Base-by-base conservation (phyloP, 2,329 filamentous ascomycete genomes). In the Phaeoacremonium minimum region DNA sequence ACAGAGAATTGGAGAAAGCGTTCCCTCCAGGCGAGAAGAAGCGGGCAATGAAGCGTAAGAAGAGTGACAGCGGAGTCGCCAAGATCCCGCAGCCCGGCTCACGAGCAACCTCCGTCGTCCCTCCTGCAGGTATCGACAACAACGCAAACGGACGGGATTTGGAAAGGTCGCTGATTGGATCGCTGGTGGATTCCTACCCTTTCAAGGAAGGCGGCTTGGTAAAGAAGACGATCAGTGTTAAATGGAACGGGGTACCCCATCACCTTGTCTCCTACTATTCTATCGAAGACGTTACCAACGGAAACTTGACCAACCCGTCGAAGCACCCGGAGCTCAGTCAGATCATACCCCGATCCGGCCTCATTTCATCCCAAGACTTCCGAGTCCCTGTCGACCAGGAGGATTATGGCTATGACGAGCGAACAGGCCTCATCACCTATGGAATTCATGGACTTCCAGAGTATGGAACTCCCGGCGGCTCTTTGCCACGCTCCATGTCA, bases 141-240 rank as follows among this genome's bases (percentile, higher is more conserved):
- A 35, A 32, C 5, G 29, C 38, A 8, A 19, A 20, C 22, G 19
- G 40, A 30, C 56, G 49, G 28, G 67, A 61, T 2, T 36, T 50
- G 1, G 58, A 66, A 30, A 53, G 69, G 36, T 52, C 60, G 2
- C 52, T 90, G 36, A 80, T 93, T 30, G 90, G 89, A 6, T 94
- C 88, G 1, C 69, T 95, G 11, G 77, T 91, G n/a, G 89, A 95
- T 60, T 89, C 85, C 1, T 95, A 95, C 50, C 79, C 81, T 19
- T 95, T 95, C 72, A 93, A 93, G 52, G 70, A 80, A 12, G 76
- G 80, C 2, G 89, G 90, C 0, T 64, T 96, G 28, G 77, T 95
- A 44, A 96, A 96, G 72, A 95, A 95, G 69, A 95, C 89, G 0
- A 89, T 95, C 60, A 91, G 84, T 49, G 78, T 95, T 28, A 80